Conservation (phyloP, 2,329 filamentous ascomycete species). For the Aspergillus proliferans region DNA sequence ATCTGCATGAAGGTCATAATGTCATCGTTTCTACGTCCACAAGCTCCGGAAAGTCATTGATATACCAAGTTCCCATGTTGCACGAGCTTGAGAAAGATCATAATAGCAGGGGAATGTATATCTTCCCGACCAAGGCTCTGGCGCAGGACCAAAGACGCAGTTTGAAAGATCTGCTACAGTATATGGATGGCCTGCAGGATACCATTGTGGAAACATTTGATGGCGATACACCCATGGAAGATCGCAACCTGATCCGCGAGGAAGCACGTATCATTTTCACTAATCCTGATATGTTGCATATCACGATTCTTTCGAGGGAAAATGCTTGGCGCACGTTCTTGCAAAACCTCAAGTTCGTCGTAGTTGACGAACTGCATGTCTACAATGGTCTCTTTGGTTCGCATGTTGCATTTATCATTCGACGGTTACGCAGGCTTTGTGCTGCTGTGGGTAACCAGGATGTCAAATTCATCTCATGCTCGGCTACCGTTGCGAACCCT, state of each 20-base stretch:
- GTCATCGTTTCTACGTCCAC: constrained; percentile 94
- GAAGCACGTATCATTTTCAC: constrained; percentile 92
- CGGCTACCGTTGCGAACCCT: constrained; percentile 91
- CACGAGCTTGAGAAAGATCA: constrained; percentile 74
- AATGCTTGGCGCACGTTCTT: constrained; percentile 81
- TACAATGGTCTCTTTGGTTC: constrained; percentile 94
- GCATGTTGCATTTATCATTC: constrained; percentile 92
- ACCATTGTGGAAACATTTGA: constrained; percentile 88
- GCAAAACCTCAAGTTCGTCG: constrained; percentile 84
- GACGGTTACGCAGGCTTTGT: constrained; percentile 77
- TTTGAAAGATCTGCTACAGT: constrained; percentile 74
- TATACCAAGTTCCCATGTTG: constrained; percentile 90
- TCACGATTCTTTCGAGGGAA: constrained; percentile 89
- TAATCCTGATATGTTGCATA: constrained; percentile 95
- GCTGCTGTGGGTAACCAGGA: constrained; percentile 79
- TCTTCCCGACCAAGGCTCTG: constrained; percentile 94
- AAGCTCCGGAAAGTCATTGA: constrained; percentile 94
- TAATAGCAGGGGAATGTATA: constrained; percentile 84
- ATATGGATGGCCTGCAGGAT: constrained; percentile 70
- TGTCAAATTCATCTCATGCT: constrained; percentile 90
- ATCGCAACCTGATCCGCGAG: constrained; percentile 74
- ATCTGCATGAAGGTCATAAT: constrained; percentile 71
- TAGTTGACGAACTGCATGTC: constrained; percentile 87
- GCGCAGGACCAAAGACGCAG: constrained; percentile 91
- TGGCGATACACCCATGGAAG: constrained; percentile 80